phyloP scores from a whole-genome alignment of 371 early-diverging fungal species.

The Mortierella sp. region DNA sequence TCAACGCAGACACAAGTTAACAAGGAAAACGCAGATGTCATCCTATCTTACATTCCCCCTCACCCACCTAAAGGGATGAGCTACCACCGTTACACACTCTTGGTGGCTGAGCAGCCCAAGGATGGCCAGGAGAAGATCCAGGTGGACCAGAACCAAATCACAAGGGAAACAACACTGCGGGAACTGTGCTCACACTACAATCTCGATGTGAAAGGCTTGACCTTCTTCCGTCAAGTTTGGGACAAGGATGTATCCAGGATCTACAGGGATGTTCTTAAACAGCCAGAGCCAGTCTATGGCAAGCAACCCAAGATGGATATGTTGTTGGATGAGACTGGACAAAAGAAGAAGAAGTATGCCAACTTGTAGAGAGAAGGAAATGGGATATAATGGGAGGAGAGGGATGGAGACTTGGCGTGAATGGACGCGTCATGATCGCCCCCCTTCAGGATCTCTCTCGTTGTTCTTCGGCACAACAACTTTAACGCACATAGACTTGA shows the following conservation, averaged over 20 bases:
- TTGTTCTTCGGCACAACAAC: too few relatives aligned
- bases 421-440: too few relatives aligned
- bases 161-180: conserved; percentile 53
- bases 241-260: conserved; percentile 73
- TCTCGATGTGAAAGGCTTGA: conserved; percentile 48
- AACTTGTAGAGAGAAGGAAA: conserved; percentile 25
- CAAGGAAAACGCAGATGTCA: conserved; percentile 59
- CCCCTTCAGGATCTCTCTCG: too few relatives aligned
- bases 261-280: conserved; percentile 71
- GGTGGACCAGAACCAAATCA: conserved; percentile 38
- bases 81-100: conserved; percentile 80
- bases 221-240: conserved; percentile 85
- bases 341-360: conserved; percentile 58
- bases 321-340: conserved; percentile 63
- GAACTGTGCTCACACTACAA: conserved; percentile 35
- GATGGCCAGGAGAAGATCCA: conserved; percentile 65
- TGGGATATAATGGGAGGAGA: neutral
- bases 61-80: conserved; percentile 86
- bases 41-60: conserved; percentile 79
- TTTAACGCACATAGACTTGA: too few relatives aligned
- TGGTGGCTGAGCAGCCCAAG: conserved; percentile 77
- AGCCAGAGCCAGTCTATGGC: conserved; percentile 67
- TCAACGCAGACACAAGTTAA: conserved; percentile 59
- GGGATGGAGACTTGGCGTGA: neutral
- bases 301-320: conserved; percentile 65